A percentile compares a stretch with the other conserved stretches of the same genome.
Evolutionary conservation across 2,329 filamentous ascomycete species (phyloP).

Genomic region (Incumbomyces lentus): DNA sequence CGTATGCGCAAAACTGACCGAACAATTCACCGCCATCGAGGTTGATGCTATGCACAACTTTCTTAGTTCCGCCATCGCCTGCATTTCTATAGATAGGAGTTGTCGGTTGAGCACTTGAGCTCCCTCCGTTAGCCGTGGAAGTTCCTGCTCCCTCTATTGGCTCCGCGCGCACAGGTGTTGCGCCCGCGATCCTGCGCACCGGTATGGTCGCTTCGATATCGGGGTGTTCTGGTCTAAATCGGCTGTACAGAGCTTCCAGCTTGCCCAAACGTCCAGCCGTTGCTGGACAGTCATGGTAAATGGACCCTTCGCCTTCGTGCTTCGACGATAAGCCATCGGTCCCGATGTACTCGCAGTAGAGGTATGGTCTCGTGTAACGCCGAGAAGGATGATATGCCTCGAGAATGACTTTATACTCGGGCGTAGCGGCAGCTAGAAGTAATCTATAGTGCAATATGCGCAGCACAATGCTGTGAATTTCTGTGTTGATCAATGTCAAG

Average conservation of each 20-base stretch:
- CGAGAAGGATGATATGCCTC: slow-evolving; percentile 68
- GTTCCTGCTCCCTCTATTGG: slow-evolving; percentile 37
- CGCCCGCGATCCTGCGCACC: slow-evolving; percentile 23
- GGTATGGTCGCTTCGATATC: slow-evolving; percentile 30
- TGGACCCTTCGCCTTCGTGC: slow-evolving; percentile 30
- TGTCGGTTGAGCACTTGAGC: slow-evolving; percentile 15
- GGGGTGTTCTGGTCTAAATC: slow-evolving; percentile 55
- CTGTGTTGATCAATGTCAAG: slow-evolving; percentile 49
- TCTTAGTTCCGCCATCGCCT: slow-evolving; percentile 24
- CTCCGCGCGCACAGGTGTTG: slow-evolving; percentile 26
- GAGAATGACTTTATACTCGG: slow-evolving; percentile 58
- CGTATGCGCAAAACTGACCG: slow-evolving; percentile 59
- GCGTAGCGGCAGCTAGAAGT: slow-evolving; percentile 45
- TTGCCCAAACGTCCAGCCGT: slow-evolving; percentile 32
- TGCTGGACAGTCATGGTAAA: slow-evolving; percentile 26
- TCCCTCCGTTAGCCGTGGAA: slow-evolving; percentile 23
- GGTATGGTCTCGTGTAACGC: slow-evolving; percentile 57
- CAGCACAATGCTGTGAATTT: slow-evolving; percentile 53
- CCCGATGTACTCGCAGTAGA: slow-evolving; percentile 57
- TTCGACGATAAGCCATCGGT: slow-evolving; percentile 49
- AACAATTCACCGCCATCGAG: slow-evolving; percentile 64
- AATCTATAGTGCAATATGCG: slow-evolving; percentile 57
- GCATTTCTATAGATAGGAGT: slow-evolving; percentile 17
- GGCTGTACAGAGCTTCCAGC: slow-evolving; percentile 54
- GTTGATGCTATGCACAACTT: slow-evolving; percentile 49